A percentile compares a stretch with the other conserved stretches of the same genome.
Conservation (phyloP, 306 rosid species). For the Pterocarpus santalinus region DNA sequence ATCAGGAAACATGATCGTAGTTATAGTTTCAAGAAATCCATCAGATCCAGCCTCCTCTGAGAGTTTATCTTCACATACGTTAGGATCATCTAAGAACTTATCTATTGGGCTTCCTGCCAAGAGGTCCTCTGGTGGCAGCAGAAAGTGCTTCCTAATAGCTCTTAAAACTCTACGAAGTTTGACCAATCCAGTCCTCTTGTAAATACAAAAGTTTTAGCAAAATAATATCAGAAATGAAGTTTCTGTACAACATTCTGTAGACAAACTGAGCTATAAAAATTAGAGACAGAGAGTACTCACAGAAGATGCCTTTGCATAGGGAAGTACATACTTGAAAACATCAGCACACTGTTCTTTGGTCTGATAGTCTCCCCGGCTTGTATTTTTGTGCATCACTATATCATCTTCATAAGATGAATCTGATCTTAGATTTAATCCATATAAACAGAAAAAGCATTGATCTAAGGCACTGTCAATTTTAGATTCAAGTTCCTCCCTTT, state of each 20-base stretch:
- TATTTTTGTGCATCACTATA: slow-evolving; percentile 83
- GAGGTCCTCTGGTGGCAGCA: slow-evolving; percentile 88
- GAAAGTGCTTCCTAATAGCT: slow-evolving; percentile 92
- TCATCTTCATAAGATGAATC: slow-evolving; percentile 97
- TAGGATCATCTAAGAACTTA: slow-evolving; percentile 86
- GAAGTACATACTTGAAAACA: slow-evolving; percentile 94
- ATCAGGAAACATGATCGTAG: slow-evolving; percentile 73
- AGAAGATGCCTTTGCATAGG: slow-evolving; percentile 96
- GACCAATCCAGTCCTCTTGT: slow-evolving; percentile 89
- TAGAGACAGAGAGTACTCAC: slow-evolving; percentile 66
- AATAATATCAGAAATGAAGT: slow-evolving; percentile 46
- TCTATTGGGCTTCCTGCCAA: slow-evolving; percentile 88
- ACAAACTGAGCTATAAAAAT: slow-evolving; percentile 41
- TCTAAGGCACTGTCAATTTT: slow-evolving; percentile 88
- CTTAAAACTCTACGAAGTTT: slow-evolving; percentile 94
- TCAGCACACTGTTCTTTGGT: slow-evolving; percentile 96
- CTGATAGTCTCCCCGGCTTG: slow-evolving; percentile 96
- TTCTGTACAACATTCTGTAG: slow-evolving; percentile 10
- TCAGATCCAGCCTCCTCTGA: slow-evolving; percentile 97
- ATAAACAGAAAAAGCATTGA: slow-evolving; percentile 94
- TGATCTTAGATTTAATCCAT: slow-evolving; percentile 89
- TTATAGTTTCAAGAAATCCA: slow-evolving; percentile 87
- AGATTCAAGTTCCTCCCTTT: slow-evolving; percentile 90
- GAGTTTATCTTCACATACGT: slow-evolving; percentile 90
- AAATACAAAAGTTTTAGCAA: slow-evolving; percentile 44